Evolutionary conservation across 805 yeast species (phyloP), one percentile per base, ranked within the genome.

Genomic region (Candida ulmi): DNA sequence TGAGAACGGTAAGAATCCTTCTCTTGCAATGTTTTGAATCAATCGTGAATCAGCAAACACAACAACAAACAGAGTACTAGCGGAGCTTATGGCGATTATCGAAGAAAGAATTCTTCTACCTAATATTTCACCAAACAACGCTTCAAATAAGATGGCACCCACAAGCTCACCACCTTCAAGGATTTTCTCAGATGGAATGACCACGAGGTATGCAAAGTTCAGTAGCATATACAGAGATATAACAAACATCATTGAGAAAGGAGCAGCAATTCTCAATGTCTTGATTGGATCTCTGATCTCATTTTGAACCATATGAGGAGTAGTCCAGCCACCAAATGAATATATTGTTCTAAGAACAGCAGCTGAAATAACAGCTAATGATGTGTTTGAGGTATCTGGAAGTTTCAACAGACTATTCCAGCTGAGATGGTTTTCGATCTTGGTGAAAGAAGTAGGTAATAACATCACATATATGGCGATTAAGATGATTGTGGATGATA

Each of bases 281-380:
- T 71, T 56, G 1, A 63, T 63, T 1, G 83, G 83, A 40, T 78
- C 71, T 42, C 69, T 70, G 28, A 78, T 70, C 47, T 78, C 84
- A 37, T 76, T 75, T 12, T 78, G 66, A 16, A 74, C 80, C 2
- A 75, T 66, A 46, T 76, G 80, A 11, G 76, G 76, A 17, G 71
- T 59, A 43, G 73, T 75, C 82, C 83, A 78, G 5, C 84, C 84
- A 11, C 73, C 65, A 43, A 69, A 74, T 11, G 81, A 72, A 55
- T 73, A 78, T 28, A 71, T 63, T 0, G 79, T 74, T 50, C 73
- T 73, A 17, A 77, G 68, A 23, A 76, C 68, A 1, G 81, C 79
- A 37, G 74, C 61, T 0, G 80, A 70, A 40, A 76, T 59, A 2
- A 72, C 63, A 1, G 80, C 60, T 4, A 66, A 38, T 2, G 74